Conservation (phyloP, 2,329 filamentous ascomycete genomes). For the Nannizziopsis barbatae region DNA sequence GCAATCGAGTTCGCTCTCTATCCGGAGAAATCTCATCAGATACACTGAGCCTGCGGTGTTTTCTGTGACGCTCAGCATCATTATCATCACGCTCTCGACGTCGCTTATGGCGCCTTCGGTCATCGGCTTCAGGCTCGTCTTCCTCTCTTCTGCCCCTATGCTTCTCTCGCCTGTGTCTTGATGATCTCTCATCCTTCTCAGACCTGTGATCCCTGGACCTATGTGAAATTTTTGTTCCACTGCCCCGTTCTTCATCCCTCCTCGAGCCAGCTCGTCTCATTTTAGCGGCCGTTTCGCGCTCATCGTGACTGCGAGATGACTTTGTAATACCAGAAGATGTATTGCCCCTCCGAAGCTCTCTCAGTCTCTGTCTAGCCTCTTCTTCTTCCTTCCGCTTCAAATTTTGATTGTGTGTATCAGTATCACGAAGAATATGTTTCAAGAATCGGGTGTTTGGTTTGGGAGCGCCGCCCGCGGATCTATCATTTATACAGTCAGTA, state of each 20-base stretch:
- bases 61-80: not conserved
- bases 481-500: constrained; percentile 25
- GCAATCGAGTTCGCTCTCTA: not conserved
- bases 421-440: constrained; percentile 75
- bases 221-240: constrained; percentile 19
- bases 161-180: not conserved
- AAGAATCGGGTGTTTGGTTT: constrained; percentile 90
- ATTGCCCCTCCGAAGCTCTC: constrained; percentile 42
- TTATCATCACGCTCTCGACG: not conserved
- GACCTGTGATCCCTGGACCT: constrained; percentile 17
- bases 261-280: constrained; percentile 19
- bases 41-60: not conserved
- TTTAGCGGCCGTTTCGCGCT: constrained; percentile 8
- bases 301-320: constrained; percentile 12
- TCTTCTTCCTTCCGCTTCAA: constrained; percentile 72
- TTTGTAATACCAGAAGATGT: constrained; percentile 31
- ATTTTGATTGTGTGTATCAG: constrained; percentile 77
- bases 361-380: constrained; percentile 62
- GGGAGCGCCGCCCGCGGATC: constrained; percentile 54
- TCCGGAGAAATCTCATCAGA: not conserved
- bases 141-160: not conserved
- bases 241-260: constrained; percentile 16
- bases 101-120: not conserved
- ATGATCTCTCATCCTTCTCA: constrained; percentile 3
- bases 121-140: not conserved